Evolutionary conservation across 1,139 yeast species (phyloP).

Genomic region (Torulaspora globosa): DNA sequence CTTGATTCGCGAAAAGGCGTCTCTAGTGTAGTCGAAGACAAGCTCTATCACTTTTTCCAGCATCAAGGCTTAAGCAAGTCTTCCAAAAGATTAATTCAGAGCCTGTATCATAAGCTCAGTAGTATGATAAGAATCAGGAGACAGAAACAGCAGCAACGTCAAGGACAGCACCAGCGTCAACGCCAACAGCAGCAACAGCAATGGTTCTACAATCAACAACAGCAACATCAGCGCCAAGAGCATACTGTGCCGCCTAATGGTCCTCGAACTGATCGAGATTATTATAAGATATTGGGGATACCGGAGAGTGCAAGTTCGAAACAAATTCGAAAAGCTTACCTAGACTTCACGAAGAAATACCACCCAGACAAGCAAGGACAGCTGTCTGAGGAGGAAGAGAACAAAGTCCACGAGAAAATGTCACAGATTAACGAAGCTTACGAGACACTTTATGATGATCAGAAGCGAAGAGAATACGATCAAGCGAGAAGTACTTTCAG

Average conservation of each 20-base stretch:
- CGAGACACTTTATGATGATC: slow-evolving; percentile 71
- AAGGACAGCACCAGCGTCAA: slow-evolving; percentile 43
- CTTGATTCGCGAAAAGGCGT: slow-evolving; percentile 15
- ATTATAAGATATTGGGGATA: slow-evolving; percentile 74
- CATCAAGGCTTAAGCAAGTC: slow-evolving; percentile 23
- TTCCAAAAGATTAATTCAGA: slow-evolving; percentile 18
- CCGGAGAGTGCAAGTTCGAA: slow-evolving; percentile 62
- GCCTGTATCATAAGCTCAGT: slow-evolving; percentile 15
- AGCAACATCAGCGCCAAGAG: slow-evolving; percentile 39
- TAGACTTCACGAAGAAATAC: slow-evolving; percentile 69
- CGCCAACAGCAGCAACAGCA: slow-evolving; percentile 54
- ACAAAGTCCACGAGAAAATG: slow-evolving; percentile 77
- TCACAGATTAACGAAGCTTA: slow-evolving; percentile 92
- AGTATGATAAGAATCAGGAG: slow-evolving; percentile 17
- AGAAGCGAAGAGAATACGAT: slow-evolving; percentile 62
- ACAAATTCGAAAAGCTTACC: slow-evolving; percentile 76
- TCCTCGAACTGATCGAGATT: slow-evolving; percentile 53
- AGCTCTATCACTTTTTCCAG: slow-evolving; percentile 24
- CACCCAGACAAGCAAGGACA: slow-evolving; percentile 91
- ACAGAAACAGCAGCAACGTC: slow-evolving; percentile 14
- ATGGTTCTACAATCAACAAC: slow-evolving; percentile 46
- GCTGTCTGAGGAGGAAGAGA: slow-evolving; percentile 59
- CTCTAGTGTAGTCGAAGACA: slow-evolving; percentile 18
- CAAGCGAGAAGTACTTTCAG: slow-evolving; percentile 32
- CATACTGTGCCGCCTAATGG: slow-evolving; percentile 36